Conservation (phyloP, 2,329 filamentous ascomycete genomes). For the Penicillium griseofulvum region DNA sequence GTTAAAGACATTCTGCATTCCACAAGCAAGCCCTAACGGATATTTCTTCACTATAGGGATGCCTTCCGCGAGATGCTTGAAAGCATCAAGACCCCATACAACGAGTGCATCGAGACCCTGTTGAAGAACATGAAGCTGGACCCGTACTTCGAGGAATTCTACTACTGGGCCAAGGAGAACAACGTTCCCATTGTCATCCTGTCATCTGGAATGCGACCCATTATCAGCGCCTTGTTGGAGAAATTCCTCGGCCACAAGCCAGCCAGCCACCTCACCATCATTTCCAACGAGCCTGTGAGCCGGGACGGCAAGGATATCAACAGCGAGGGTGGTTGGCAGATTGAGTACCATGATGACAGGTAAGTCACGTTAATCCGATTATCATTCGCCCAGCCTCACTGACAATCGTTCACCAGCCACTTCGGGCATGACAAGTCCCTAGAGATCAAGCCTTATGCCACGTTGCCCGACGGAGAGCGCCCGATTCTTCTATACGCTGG, state of each 20-base stretch:
- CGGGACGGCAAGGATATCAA: slow-evolving; percentile 71
- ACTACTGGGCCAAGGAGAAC: slow-evolving; percentile 73
- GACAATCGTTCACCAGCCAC: slow-evolving; percentile 48
- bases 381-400: not conserved
- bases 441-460: slow-evolving; percentile 77
- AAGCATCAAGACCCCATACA: slow-evolving; percentile 74
- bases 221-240: slow-evolving; percentile 80
- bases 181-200: slow-evolving; percentile 91
- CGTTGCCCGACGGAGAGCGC: slow-evolving; percentile 64
- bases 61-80: slow-evolving; percentile 91
- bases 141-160: slow-evolving; percentile 83
- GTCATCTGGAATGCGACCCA: slow-evolving; percentile 86
- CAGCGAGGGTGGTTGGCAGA: slow-evolving; percentile 79
- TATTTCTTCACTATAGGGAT: slow-evolving; percentile 50
- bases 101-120: slow-evolving; percentile 76
- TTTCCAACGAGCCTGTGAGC: slow-evolving; percentile 76
- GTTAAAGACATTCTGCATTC: not conserved
- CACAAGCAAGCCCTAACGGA: slow-evolving; percentile 2
- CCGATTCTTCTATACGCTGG: slow-evolving; percentile 92
- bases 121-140: slow-evolving; percentile 83
- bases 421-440: slow-evolving; percentile 98
- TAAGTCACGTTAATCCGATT: slow-evolving; percentile 34
- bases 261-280: slow-evolving; percentile 72
- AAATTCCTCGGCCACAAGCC: slow-evolving; percentile 77
- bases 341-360: slow-evolving; percentile 85